Evolutionary conservation across 2,329 filamentous ascomycete species (phyloP), one percentile per base, ranked within the genome.

Genomic region (Nectriaceae sp.): DNA sequence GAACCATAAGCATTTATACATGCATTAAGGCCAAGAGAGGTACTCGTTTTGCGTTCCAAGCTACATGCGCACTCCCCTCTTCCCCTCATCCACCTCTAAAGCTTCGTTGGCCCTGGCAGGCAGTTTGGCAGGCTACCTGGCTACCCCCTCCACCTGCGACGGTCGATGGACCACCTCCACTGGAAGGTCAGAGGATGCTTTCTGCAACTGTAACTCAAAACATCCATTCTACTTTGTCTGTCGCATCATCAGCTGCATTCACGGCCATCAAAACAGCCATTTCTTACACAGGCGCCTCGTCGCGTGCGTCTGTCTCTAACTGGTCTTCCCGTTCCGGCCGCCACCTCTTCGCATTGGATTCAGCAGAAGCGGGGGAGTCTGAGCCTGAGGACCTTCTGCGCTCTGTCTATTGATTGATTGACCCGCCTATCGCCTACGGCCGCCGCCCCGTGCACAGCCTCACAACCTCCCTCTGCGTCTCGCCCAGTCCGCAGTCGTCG

Each of bases 331-430:
- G 50, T 61, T 63, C 60, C 60, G 56, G 60, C 50, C 58, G 57
- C 49, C 56, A 49, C 52, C 55, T 49, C 26, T 26, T 39, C 49
- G 47, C 51, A 50, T 51, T 60, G 49, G 61, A n/a, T n/a, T n/a
- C n/a, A n/a, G n/a, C n/a, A n/a, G n/a, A 64, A 64, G 61, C 61
- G 61, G 61, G n/a, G 61, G 61, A 59, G 58, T 53, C 57, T 48
- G 57, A 52, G 51, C 13, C 13, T 29, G 24, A 29, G 24, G 24
- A 29, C 24, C n/a, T n/a, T n/a, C n/a, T n/a, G n/a, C n/a, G n/a
- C n/a, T n/a, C n/a, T n/a, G n/a, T n/a, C n/a, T n/a, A n/a, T n/a
- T 59, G 52, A 47, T 57, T 55, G 57, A 58, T 54, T 57, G 51
- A 58, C 53, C 50, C 54, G n/a, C n/a, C n/a, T n/a, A n/a, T n/a